Base-by-base conservation (phyloP, 2,329 filamentous ascomycete genomes). In the Zopfia rhizophila region DNA sequence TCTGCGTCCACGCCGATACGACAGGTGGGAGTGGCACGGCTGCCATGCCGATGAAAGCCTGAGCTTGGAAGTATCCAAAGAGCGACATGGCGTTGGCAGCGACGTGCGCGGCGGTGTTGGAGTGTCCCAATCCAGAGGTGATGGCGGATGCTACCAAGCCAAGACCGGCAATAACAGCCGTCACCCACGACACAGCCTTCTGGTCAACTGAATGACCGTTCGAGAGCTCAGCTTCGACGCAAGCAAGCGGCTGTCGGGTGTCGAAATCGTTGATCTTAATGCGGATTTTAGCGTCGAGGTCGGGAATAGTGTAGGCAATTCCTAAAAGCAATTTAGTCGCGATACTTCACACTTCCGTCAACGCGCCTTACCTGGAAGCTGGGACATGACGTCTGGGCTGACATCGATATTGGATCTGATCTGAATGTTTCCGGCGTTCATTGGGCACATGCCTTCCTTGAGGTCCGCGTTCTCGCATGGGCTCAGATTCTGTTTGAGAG, bases 141-240 rank as follows among this genome's bases (percentile, higher is more conserved):
- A 97, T 82, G 51, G 91, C 93, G 30, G 93, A 96, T 7, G 91
- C 88, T 36, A 91, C 79, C 33, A 97, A 80, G 58, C 89, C 91
- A 32, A 96, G 76, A 50, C 90, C 91, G 55, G 91, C 90, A 61
- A 97, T 91, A 58, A 95, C 80, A 46, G 93, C 93, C 18, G 92
- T 91, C 25, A 85, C 82, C 92, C 92, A 97, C 62, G 91, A 91
- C 28, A 97, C 91, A 49, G 87, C 91, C 51, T 90, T 79, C 61
- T 96, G 84, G 69, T 97, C 87, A 41, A 97, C 93, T 0, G 91
- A 96, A 75, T 96, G 90, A 52, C 89, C 90, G 72, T 97, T 97
- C 59, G 91, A 95, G 41, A 97, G 81, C 52, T 86, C 80, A 36
- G 91, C 91, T 76, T 96, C 89, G 39, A 97, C 85, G 70, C 93